Conservation (phyloP, 2,329 filamentous ascomycete genomes). For the Nemania diffusa region DNA sequence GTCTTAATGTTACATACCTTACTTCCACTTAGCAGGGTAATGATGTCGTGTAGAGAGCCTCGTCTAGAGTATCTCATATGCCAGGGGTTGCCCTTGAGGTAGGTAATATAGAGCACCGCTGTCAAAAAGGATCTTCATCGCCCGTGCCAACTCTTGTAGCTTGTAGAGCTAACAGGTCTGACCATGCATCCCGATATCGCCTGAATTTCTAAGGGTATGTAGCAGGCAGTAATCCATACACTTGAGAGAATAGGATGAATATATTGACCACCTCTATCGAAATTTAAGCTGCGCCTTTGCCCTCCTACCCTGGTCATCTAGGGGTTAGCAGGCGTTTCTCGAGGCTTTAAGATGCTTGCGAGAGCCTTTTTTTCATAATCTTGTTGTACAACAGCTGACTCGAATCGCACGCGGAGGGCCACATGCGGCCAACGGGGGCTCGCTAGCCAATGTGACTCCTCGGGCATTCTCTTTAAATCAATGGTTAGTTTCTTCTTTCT, state of each 20-base stretch:
- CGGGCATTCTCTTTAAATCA: slow-evolving; percentile 41
- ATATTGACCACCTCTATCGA: slow-evolving; percentile 28
- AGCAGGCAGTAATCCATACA: slow-evolving; percentile 26
- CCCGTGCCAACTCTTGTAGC: slow-evolving; percentile 3
- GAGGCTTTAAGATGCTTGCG: slow-evolving; percentile 32
- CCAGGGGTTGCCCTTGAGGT: slow-evolving; percentile 6
- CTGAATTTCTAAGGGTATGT: slow-evolving; percentile 32
- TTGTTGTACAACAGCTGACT: slow-evolving; percentile 44
- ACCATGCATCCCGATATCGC: slow-evolving; percentile 31
- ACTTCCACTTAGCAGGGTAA: slow-evolving; percentile 38
- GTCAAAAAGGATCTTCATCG: slow-evolving; percentile 2
- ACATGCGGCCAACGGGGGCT: slow-evolving; percentile 41
- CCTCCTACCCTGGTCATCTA: slow-evolving; percentile 6
- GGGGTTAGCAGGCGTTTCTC: slow-evolving; percentile 21
- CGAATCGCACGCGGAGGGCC: slow-evolving; percentile 42
- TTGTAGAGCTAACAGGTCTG: slow-evolving; percentile 25
- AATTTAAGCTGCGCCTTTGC: slow-evolving; percentile 34
- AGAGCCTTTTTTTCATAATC: slow-evolving; percentile 37
- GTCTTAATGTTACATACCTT: slow-evolving; percentile 20
- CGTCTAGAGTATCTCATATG: slow-evolving; percentile 25
- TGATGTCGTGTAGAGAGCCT: slow-evolving; percentile 46
- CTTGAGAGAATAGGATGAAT: slow-evolving; percentile 26
- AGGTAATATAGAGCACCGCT: slow-evolving; percentile 19
- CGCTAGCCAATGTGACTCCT: slow-evolving; percentile 42
- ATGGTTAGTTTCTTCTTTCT: slow-evolving; percentile 42